Evolutionary conservation across 257 asterid genomes (phyloP), one percentile per base, ranked within the genome.

Genomic region (Voacanga thouarsii): DNA sequence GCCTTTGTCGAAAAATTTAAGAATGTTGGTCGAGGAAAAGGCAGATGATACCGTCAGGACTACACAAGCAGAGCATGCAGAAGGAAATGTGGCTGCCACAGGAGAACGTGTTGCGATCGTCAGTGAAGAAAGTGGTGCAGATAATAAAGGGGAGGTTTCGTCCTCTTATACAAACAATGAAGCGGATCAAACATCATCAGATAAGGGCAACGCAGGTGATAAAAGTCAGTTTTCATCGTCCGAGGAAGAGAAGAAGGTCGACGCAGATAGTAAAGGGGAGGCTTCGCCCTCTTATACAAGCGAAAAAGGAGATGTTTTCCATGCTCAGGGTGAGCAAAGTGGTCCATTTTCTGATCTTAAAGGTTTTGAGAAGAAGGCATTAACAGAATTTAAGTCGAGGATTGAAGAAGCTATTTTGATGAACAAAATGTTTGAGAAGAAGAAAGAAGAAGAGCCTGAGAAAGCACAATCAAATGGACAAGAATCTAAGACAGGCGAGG

Each of bases 321-420:
- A 23, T 10, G 61, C 15, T 15, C 60, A 28, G 72, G 4, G 7
- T 2, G 75, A 78, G 23, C 79, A 71, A 26, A 77, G 37, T 3
- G 77, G 53, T 7, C 71, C 39, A n/a, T 37, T 59, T 26, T 55
- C 80, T 15, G 87, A 83, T 73, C 50, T 91, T 49, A 85, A 83
- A 30, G 88, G 78, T 64, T 18, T 71, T n/a, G 90, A 89, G 79
- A 87, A 56, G 55, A 82, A 75, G 80, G 87, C 90, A 8, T 74
- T 87, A 75, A 73, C 49, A 47, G 96, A 90, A n/a, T 79, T 92
- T 37, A 80, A 87, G 56, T 82, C 87, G 0, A 84, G 60, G 57
- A 68, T 92, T 8, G 92, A 91, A 69, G 83, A 82, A 16, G 88
- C 87, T 83, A 85, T 82, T 41, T 56, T 77, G 60, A 78, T 15